Base-by-base conservation (phyloP, 2,329 filamentous ascomycete genomes). In the Bertia moriformis region DNA sequence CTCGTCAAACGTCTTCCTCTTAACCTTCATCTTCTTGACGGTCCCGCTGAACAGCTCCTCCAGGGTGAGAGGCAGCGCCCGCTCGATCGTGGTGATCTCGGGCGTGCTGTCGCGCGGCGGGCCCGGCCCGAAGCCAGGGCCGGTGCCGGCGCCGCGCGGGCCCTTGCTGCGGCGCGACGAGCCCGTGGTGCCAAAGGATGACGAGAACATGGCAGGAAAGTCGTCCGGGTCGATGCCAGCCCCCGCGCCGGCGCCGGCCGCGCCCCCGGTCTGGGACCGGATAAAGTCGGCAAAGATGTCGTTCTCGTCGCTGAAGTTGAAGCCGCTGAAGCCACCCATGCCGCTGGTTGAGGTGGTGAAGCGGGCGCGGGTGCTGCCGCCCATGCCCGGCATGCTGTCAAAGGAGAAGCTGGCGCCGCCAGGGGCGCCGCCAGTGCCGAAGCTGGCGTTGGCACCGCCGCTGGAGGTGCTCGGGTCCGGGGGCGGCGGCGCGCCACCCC, bases 21-120 rank as follows among this genome's bases (percentile, higher is more conserved):
- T 95, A 46, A 96, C 93, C 65, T 91, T 93, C 71, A 98, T 86
- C 70, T 93, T 95, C 73, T 98, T 98, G 38, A 82, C 86, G 24
- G 78, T 76, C 30, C 91, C 91, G 18, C 71, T 78, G 64, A 76
- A 96, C 44, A 96, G 62, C 52, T 98, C 91, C 58, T 98, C 91
- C 22, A 98, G 64, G 2, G 82, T 76, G 17, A 98, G 65, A 2
- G 79, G 75, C 44, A 98, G 59, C 36, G 83, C 77, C 51, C 84
- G 81, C 61, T 96, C 89, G 10, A 96, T 80, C 1, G 93, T 88
- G 0, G 87, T 87, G 14, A 93, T 83, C 55, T 96, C 89, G 0
- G 86, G 83, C 3, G 85, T 85, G 12, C 59, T 60, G 30, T 55
- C 51, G 42, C 68, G 63, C 55, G 61, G 59, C 38, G 61, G 58